phyloP scores from a whole-genome alignment of 768 basidiomycete species.

The Auricularia heimuer region DNA sequence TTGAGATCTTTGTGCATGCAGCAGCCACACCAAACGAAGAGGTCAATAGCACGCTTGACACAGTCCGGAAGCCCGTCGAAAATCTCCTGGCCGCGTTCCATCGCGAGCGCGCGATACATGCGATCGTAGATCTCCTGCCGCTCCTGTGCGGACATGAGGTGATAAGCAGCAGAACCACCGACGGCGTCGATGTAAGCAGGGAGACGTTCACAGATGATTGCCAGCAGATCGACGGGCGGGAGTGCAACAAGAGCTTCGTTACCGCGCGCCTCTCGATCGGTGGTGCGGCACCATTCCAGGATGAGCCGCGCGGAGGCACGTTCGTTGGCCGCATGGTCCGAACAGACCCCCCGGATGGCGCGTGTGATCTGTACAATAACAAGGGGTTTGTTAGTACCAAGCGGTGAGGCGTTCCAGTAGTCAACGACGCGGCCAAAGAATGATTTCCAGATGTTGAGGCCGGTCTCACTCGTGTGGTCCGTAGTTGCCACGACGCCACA shows the following conservation, averaged over 20 bases:
- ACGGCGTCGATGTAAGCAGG: not conserved
- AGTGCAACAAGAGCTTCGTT: constrained; percentile 1
- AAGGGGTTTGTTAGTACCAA: not conserved
- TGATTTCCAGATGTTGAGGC: constrained; percentile 14
- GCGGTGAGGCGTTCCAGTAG: not conserved
- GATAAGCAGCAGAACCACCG: not conserved
- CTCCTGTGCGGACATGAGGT: constrained; percentile 6
- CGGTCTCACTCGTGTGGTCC: constrained; percentile 20
- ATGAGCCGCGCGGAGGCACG: constrained; percentile 15
- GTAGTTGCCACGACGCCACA: constrained; percentile 12
- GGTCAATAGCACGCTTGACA: constrained; percentile 12
- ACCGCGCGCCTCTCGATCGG: constrained; percentile 5
- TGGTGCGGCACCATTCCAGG: constrained; percentile 6
- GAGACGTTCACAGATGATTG: not conserved
- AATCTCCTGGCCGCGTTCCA: constrained; percentile 4
- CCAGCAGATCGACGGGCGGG: not conserved
- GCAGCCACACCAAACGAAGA: constrained; percentile 30
- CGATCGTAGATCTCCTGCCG: constrained; percentile 13
- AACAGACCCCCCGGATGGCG: constrained; percentile 15
- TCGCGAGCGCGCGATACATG: constrained; percentile 10
- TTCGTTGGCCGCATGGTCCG: constrained; percentile 24
- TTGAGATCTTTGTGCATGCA: constrained; percentile 33
- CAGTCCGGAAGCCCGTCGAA: constrained; percentile 9
- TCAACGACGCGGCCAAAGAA: not conserved
- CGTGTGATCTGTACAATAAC: constrained; percentile 10